Conservation (phyloP, 2,329 filamentous ascomycete genomes). For the Phialophora verrucosa region DNA sequence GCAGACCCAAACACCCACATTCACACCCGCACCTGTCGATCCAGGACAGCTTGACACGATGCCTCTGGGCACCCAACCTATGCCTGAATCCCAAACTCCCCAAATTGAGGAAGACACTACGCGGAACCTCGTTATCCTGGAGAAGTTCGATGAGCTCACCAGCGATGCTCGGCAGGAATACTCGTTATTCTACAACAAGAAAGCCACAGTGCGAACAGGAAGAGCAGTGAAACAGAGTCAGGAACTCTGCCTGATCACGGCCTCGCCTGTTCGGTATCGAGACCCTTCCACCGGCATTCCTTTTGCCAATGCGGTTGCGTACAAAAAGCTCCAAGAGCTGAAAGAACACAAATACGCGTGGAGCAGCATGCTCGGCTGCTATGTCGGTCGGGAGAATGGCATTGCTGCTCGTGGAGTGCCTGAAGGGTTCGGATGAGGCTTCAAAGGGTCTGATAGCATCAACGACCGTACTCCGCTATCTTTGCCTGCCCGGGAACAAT, state of each 20-base stretch:
- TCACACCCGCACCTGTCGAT: neutral
- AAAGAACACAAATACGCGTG: constrained; percentile 81
- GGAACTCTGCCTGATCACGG: constrained; percentile 79
- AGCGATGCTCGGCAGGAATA: constrained; percentile 59
- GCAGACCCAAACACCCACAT: neutral
- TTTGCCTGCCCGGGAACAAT: neutral
- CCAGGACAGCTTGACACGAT: neutral
- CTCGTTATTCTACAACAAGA: constrained; percentile 62
- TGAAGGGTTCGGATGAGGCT: constrained; percentile 63
- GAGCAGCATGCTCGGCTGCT: constrained; percentile 80
- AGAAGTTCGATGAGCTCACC: constrained; percentile 62
- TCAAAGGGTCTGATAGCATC: constrained; percentile 12
- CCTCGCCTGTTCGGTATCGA: constrained; percentile 77
- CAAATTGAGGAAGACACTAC: constrained; percentile 57
- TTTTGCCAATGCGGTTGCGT: constrained; percentile 80
- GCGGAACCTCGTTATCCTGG: constrained; percentile 64
- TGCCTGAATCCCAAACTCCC: constrained; percentile 12
- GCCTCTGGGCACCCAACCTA: neutral
- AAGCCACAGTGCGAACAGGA: constrained; percentile 52
- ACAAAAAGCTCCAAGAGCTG: constrained; percentile 68
- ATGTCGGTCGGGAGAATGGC: constrained; percentile 69
- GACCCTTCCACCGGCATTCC: constrained; percentile 84
- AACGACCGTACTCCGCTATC: neutral
- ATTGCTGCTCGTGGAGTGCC: constrained; percentile 74
- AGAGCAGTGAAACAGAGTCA: constrained; percentile 56